phyloP scores from a whole-genome alignment of 1,284 basidiomycete genomes.

The Ganoderma leucocontextum region DNA sequence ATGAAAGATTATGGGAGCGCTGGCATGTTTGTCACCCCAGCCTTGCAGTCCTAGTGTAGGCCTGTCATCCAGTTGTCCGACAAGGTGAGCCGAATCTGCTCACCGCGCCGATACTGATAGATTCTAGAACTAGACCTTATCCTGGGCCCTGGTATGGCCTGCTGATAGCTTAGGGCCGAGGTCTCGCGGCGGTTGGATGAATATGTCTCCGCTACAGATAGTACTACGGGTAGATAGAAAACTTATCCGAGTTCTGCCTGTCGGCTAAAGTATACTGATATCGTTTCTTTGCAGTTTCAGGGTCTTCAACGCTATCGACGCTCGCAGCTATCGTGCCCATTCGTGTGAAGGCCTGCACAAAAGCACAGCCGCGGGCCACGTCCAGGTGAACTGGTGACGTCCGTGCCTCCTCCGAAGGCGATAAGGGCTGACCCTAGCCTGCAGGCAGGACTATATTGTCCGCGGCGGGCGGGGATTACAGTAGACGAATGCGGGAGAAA shows the following conservation, averaged over 20 bases:
- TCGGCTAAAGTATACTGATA: conserved; percentile 1
- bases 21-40: too few species aligned
- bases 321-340: background rate
- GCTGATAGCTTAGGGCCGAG: background rate
- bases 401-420: background rate
- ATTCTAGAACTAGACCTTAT: too few species aligned
- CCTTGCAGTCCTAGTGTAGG: too few species aligned
- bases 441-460: background rate
- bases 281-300: background rate
- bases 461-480: background rate
- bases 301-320: background rate
- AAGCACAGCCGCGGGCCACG: background rate
- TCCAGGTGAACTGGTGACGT: background rate
- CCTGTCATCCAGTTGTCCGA: too few species aligned
- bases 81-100: too few species aligned
- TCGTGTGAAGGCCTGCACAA: background rate
- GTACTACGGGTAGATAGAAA: background rate
- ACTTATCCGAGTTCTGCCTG: background rate
- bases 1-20: too few species aligned
- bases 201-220: background rate
- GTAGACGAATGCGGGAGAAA: conserved; percentile 1
- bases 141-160: background rate
- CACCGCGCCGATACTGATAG: too few species aligned
- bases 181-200: background rate
- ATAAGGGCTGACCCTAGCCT: background rate